Conservation (phyloP, 306 rosid genomes). For the Trifolium repens region DNA sequence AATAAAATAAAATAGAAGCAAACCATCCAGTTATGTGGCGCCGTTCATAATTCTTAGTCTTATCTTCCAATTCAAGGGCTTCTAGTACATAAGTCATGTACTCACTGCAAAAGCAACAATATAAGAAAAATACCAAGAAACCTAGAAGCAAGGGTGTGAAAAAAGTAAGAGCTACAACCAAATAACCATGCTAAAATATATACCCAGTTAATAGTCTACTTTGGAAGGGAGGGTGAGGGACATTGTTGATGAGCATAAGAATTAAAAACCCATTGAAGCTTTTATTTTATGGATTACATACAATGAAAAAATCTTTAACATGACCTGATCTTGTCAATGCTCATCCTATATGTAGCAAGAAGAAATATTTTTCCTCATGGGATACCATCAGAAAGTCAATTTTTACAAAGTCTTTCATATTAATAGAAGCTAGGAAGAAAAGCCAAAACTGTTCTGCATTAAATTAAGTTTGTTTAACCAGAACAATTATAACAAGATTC, state of each 20-base stretch:
- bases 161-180: constrained; percentile 17
- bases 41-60: constrained; percentile 73
- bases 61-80: constrained; percentile 93
- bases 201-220: constrained; percentile 28
- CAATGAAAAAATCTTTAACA: constrained; percentile 21
- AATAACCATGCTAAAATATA: background rate
- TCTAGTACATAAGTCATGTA: constrained; percentile 78
- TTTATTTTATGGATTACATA: constrained; percentile 5
- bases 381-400: constrained; percentile 14
- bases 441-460: constrained; percentile 22
- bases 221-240: background rate
- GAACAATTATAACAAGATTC: constrained; percentile 29
- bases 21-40: constrained; percentile 89
- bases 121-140: constrained; percentile 31
- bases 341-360: constrained; percentile 28
- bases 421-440: constrained; percentile 32
- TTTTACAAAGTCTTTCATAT: constrained; percentile 10
- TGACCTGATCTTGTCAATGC: constrained; percentile 26
- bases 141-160: constrained; percentile 4
- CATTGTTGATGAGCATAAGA: constrained; percentile 32
- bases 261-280: background rate
- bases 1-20: constrained; percentile 38
- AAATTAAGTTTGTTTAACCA: constrained; percentile 12
- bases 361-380: constrained; percentile 8
- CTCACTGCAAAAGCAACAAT: constrained; percentile 67